phyloP scores from a whole-genome alignment of 306 rosid species.

The Leucaena leucocephala region DNA sequence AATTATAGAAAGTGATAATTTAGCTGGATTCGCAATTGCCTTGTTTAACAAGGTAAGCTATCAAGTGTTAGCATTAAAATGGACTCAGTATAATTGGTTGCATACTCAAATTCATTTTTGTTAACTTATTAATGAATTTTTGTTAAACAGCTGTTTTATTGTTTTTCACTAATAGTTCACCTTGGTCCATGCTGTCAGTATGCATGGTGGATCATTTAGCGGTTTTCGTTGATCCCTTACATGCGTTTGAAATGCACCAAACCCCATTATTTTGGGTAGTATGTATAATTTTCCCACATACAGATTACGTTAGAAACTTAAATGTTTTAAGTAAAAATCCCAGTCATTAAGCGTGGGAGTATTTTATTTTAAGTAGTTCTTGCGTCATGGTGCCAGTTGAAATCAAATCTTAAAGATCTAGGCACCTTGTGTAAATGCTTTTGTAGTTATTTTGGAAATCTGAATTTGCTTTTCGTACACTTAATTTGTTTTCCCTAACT shows the following conservation, averaged over 20 bases:
- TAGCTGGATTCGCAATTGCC: conserved; percentile 4
- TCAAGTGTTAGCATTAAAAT: background rate
- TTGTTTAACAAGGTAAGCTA: conserved; percentile 1
- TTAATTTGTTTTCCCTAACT: background rate
- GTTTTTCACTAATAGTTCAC: background rate
- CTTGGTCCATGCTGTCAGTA: background rate
- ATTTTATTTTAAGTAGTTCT: background rate
- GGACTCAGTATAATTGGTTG: conserved; percentile 3
- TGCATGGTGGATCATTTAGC: background rate
- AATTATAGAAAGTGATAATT: conserved; percentile 5
- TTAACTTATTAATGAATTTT: conserved; percentile 13
- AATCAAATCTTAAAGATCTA: conserved; percentile 9
- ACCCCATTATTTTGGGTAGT: conserved; percentile 24
- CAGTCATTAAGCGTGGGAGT: background rate
- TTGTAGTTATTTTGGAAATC: background rate
- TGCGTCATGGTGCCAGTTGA: background rate
- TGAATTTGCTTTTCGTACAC: background rate
- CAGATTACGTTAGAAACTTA: conserved; percentile 4
- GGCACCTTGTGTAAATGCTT: background rate
- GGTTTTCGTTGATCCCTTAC: background rate
- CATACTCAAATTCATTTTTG: background rate
- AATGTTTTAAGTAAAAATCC: conserved; percentile 1
- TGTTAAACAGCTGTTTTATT: background rate
- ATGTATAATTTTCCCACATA: conserved; percentile 6
- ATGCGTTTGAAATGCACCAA: background rate